Base-by-base conservation (phyloP, 2,329 filamentous ascomycete genomes). In the Thielaviopsis euricoi region DNA sequence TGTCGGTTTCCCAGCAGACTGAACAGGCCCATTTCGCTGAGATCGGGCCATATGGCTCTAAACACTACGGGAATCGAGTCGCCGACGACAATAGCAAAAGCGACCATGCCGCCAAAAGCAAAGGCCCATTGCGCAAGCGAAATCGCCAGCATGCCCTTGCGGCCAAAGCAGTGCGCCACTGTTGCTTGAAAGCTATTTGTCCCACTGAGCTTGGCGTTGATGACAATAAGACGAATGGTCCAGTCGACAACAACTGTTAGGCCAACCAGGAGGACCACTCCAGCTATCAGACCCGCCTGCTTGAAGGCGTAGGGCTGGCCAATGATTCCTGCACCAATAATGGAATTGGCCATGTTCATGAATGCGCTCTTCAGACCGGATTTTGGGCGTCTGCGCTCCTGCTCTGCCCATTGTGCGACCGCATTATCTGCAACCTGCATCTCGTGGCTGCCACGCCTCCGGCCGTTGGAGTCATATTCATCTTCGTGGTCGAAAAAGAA, bases 291-390 rank as follows among this genome's bases (percentile, higher is more conserved):
- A 6, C 93, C 93, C 7, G 93, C 93, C 73, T 97, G 90, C 60
- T 82, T 82, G 67, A 98, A 85, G n/a, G 93, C 93, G 71, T 97
- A 98, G 13, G 93, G 90, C 71, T 98, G 93, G 3, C 87, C 82
- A 66, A 85, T 85, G 69, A 85, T 85, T 56, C 82, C 82, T 1
- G 82, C 83, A 46, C 82, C 83, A 64, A 98, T 96, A 69, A 98
- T 98, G 65, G 87, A 94, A 74, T 98, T 98, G 62, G 93, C 91
- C 93, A 98, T 98, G 72, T 98, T 98, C 89, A 97, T 95, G 64
- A 98, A 97, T 2, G 93, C 91, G 68, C 86, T 88, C 62, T 80
- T 77, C 72, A 97, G 78, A 5, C 86, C 86, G 59, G 88, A 95
- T 72, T 91, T 91, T 52, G 91, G 89, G 58, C 90, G 78, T 48